These are phyloP conservation scores for Saussurea involucrata DNA, from an alignment of 129 eudicot species.

Conservation along the genomic window DNA sequence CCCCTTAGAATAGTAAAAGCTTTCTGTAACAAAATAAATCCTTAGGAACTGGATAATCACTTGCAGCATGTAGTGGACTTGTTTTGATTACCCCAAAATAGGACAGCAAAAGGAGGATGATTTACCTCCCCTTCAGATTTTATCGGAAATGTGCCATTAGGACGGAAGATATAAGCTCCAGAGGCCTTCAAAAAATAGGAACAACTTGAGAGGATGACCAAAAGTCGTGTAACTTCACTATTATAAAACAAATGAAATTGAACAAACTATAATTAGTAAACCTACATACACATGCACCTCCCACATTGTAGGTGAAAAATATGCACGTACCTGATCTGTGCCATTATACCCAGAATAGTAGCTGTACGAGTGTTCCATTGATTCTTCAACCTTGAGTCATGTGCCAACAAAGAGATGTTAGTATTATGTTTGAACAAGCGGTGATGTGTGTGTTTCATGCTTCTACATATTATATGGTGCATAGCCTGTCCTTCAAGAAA, in stretches of 20 bases:
- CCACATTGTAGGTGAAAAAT: not conserved
- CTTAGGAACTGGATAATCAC: slow-evolving; percentile 5
- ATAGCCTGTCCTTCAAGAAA: not conserved
- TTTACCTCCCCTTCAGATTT: slow-evolving; percentile 59
- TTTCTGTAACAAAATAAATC: slow-evolving; percentile 37
- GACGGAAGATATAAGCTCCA: slow-evolving; percentile 94
- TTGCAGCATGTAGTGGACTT: slow-evolving; percentile 6
- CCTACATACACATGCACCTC: not conserved
- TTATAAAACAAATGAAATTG: not conserved
- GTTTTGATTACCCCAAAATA: slow-evolving; percentile 3
- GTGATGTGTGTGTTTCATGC: not conserved
- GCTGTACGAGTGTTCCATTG: slow-evolving; percentile 63
- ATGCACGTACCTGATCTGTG: slow-evolving; percentile 60
- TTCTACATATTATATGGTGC: not conserved
- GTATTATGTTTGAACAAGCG: not conserved
- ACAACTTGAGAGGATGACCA: slow-evolving; percentile 20
- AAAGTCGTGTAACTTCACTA: not conserved
- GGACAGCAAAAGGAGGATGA: slow-evolving; percentile 7
- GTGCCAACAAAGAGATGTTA: slow-evolving; percentile 26
- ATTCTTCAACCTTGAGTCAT: slow-evolving; percentile 53
- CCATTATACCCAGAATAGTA: slow-evolving; percentile 79
- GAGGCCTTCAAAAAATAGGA: slow-evolving; percentile 64
- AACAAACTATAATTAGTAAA: not conserved
- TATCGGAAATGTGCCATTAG: slow-evolving; percentile 59
- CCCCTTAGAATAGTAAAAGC: slow-evolving; percentile 59